Conservation (phyloP, 176 grass and related monocot species). For the Miscanthus lutarioriparius region DNA sequence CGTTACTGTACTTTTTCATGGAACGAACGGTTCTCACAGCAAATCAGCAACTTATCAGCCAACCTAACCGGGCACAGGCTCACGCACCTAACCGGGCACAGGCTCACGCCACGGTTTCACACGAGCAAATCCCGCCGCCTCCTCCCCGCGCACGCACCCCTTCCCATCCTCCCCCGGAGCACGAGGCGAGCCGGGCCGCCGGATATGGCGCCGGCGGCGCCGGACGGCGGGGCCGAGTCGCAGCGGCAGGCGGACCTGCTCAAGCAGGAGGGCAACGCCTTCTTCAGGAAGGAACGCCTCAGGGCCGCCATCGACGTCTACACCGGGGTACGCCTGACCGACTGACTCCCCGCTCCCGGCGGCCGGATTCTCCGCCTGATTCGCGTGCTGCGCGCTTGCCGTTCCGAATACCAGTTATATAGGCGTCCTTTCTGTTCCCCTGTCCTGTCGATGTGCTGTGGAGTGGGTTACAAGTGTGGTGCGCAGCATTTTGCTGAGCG, state of each 20-base stretch:
- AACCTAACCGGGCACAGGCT: no score
- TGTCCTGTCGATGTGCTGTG: background rate
- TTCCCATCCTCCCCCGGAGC: background rate
- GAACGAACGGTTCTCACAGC: no score
- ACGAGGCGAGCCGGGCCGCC: background rate
- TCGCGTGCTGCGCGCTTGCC: no score
- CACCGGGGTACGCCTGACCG: conserved; percentile 53
- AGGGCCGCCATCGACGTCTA: conserved; percentile 93
- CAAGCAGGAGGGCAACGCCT: conserved; percentile 77
- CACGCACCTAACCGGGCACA: no score
- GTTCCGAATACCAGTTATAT: background rate
- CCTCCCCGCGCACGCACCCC: background rate
- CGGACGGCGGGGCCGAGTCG: conserved; percentile 30
- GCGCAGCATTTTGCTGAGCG: background rate
- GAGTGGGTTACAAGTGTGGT: background rate
- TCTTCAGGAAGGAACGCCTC: conserved; percentile 81
- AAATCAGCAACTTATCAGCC: no score
- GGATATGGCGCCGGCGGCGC: conserved; percentile 58
- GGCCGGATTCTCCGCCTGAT: background rate
- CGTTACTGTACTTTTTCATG: no score
- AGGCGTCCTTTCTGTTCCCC: background rate
- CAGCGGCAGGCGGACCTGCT: conserved; percentile 70
- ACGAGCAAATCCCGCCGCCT: conserved; percentile 17
- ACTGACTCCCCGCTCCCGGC: background rate
- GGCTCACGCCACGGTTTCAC: conserved; percentile 31